Evolutionary conservation across 1,284 basidiomycete species (phyloP), one percentile per base, ranked within the genome.

Genomic region (Ganoderma resinaceum): DNA sequence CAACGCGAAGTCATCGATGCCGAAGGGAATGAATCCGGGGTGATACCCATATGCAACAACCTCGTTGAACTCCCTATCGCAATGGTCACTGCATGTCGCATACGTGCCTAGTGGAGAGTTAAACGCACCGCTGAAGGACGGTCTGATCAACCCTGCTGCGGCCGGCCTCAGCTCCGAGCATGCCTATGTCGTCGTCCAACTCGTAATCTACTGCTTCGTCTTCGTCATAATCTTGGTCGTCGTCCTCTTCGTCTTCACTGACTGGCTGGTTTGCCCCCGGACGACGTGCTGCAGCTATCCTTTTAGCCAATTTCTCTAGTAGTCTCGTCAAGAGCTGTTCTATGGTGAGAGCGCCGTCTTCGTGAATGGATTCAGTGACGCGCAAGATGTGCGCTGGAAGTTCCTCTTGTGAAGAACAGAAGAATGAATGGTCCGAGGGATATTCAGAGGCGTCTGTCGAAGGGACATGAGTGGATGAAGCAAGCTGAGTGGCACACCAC

Each of bases 361-460:
- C 80, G 0, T 85, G 76, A 18, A 89, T 75, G 26, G 77, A 78
- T 67, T 87, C 83, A 11, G 87, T 72, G n/a, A 85, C 78, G 23
- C 77, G 70, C 63, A 80, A 74, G 20, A 88, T 65, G 26, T 78
- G 76, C 0, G 78, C 60, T 1, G 84, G 79, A 11, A 84, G 70
- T 53, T 83, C 79, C 4, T 87, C 84, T 52, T 82, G 80, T 23
- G 84, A 82, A 64, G 86, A 88, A 38, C 86, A 83, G 72, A 89
- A 86, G 69, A 84, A 84, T 0, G 81, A 80, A 72, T 91, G 89
- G 66, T 80, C 81, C 31, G 80, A 80, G 3, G 89, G 89, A 73
- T 91, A 91, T 66, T 89, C 87, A 11, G 89, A 87, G 1, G 88
- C 86, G 71, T 91, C 89, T 89, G 66, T 23, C 29, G 12, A 31